A percentile compares a stretch with the other conserved stretches of the same genome.
Evolutionary conservation across 1,284 basidiomycete genomes (phyloP).

Genomic region (Coniferiporia weirii): DNA sequence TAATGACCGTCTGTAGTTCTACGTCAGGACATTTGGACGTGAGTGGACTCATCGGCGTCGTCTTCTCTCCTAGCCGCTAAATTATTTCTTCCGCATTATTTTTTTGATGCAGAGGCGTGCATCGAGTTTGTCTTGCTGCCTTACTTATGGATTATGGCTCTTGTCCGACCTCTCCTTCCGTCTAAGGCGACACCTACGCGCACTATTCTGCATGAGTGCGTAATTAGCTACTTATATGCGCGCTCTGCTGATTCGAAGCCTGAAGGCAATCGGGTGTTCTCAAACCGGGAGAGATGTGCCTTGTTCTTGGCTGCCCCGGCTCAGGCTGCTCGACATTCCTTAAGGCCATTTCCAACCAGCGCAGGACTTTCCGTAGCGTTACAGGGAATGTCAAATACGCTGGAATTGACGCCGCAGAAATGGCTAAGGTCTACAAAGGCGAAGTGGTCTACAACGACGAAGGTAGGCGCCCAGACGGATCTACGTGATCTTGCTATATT

Average conservation of each 20-base stretch:
- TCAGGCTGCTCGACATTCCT: constrained; percentile 79
- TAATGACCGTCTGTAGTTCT: constrained; percentile 41
- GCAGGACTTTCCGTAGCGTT: constrained; percentile 54
- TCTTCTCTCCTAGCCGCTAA: constrained; percentile 37
- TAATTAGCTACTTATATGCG: constrained; percentile 18
- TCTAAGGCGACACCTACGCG: constrained; percentile 43
- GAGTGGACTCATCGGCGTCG: constrained; percentile 22
- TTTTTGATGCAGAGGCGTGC: constrained; percentile 45
- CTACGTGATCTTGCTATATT: background rate
- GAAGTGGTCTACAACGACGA: constrained; percentile 85
- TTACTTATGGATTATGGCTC: constrained; percentile 42
- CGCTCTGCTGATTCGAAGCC: constrained; percentile 30
- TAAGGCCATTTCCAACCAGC: constrained; percentile 70
- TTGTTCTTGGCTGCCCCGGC: constrained; percentile 82
- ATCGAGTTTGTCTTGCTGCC: constrained; percentile 55
- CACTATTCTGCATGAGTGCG: constrained; percentile 65
- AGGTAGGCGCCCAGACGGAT: constrained; percentile 34
- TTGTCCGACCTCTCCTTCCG: constrained; percentile 54
- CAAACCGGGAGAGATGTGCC: constrained; percentile 60
- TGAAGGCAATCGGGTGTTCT: constrained; percentile 67
- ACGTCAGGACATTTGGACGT: constrained; percentile 62
- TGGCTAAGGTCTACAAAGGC: constrained; percentile 67
- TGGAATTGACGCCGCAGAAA: constrained; percentile 61
- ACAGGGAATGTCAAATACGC: constrained; percentile 70
- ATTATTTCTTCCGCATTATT: constrained; percentile 36